A percentile compares a stretch with the other conserved stretches of the same genome.
Evolutionary conservation across 345 rosid genomes (phyloP).

Genomic region (Sapria himalayana): DNA sequence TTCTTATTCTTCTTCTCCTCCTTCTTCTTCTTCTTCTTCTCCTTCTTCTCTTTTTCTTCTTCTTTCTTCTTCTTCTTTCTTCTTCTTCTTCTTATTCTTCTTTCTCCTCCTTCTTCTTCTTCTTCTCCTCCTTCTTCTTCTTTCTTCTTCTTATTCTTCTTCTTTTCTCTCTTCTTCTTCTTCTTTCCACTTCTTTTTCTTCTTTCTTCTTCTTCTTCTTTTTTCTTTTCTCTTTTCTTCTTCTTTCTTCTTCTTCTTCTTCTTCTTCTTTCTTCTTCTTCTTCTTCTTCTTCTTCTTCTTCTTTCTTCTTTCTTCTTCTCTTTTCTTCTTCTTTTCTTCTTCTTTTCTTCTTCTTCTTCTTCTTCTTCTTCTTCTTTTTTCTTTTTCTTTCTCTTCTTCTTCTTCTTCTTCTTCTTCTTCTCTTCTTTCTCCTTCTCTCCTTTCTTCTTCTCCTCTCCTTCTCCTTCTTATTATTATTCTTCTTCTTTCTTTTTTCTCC

Average conservation of each 20-base stretch:
- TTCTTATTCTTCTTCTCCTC: too few relatives aligned
- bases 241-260: not conserved
- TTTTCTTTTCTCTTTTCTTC: not conserved
- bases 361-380: not conserved
- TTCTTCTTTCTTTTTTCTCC: not conserved
- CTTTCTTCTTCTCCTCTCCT: not conserved
- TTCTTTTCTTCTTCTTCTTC: not conserved
- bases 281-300: not conserved
- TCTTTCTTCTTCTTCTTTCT: not conserved
- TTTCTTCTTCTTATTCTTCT: too few relatives aligned
- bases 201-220: not conserved
- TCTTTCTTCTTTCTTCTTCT: too few relatives aligned
- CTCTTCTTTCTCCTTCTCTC: not conserved
- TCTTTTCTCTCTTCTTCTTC: too few relatives aligned
- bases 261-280: not conserved
- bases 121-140: too few relatives aligned
- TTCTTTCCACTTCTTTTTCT: not conserved
- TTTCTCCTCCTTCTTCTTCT: not conserved
- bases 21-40: not conserved
- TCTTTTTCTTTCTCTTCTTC: not conserved
- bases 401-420: not conserved
- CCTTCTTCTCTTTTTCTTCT: not conserved
- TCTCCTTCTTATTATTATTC: too few relatives aligned
- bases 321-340: too few relatives aligned
- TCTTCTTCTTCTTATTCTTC: too few relatives aligned